Evolutionary conservation across 2,329 filamentous ascomycete species (phyloP), one percentile per base, ranked within the genome.

Genomic region (Setomelanomma holmii): DNA sequence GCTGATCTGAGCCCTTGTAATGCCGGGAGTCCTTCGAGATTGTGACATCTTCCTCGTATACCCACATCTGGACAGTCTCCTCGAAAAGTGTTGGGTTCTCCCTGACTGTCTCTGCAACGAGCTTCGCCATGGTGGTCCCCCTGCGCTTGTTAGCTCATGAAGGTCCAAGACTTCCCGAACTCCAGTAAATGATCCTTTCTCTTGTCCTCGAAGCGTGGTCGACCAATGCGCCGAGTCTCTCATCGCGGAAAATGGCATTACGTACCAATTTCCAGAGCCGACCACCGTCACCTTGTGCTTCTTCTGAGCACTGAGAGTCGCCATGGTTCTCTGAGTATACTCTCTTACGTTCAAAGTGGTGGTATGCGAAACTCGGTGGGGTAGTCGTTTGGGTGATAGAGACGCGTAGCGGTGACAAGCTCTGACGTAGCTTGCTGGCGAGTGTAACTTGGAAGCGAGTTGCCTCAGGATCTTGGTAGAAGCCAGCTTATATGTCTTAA

Each of bases 51-150:
- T 99, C 95, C 78, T 99, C 95, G 73, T 87, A 97, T 69, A 99
- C 96, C 95, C 95, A 99, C 95, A 99, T 98, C 78, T 96, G 91
- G 45, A 99, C 92, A 56, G 91, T 82, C 73, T 88, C 81, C 70
- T 98, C 90, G 73, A 98, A 99, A 39, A 97, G 72, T 23, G 91
- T 84, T 8, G 87, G 83, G 77, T 96, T 82, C 60, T 84, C 86
- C 56, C 84, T 86, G 33, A 91, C 89, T 79, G 96, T 99, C 77
- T 99, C 93, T 64, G 93, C 93, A 45, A 97, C 85, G 57, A 99
- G 96, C 79, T 99, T 99, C 74, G 93, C 88, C 77, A 99, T 97
- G 53, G 95, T 96, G 55, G 92, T 96, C 67, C 95, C 95, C 93
- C 90, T 95, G 55, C n/a, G 16, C 2, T 23, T 36, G 40, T 67